Conservation (phyloP, 768 basidiomycete genomes). For the Chiua virens region DNA sequence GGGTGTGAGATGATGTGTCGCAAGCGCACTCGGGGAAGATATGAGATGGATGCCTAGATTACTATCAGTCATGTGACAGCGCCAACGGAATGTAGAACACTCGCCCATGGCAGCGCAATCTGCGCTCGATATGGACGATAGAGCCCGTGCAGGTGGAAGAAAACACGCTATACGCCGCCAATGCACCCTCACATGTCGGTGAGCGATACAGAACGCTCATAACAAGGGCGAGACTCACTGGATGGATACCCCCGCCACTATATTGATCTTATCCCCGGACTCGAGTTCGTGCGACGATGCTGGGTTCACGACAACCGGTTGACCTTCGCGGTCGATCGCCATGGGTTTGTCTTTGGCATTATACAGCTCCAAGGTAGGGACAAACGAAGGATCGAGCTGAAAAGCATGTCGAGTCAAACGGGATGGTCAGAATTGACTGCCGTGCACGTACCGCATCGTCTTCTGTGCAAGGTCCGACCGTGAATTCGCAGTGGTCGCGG, state of each 20-base stretch:
- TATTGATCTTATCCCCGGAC: constrained; percentile 52
- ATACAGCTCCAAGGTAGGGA: constrained; percentile 49
- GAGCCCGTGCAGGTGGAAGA: constrained; percentile 36
- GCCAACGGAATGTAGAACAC: constrained; percentile 20
- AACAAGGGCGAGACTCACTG: constrained; percentile 41
- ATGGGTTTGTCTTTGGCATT: constrained; percentile 51
- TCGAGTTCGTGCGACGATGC: constrained; percentile 42
- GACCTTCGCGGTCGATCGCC: constrained; percentile 39
- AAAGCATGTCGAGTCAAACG: background rate
- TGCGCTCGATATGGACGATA: constrained; percentile 37
- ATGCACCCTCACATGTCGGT: constrained; percentile 37
- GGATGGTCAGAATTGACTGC: background rate
- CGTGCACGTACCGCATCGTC: constrained; percentile 55
- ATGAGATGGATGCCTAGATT: constrained; percentile 53
- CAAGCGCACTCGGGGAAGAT: constrained; percentile 40
- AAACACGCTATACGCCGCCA: constrained; percentile 57
- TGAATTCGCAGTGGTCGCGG: constrained; percentile 55
- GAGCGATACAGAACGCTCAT: background rate
- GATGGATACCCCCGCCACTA: constrained; percentile 44
- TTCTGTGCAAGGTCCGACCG: constrained; percentile 49
- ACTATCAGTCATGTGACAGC: background rate
- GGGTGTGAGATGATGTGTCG: constrained; percentile 66
- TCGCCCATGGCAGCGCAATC: constrained; percentile 56
- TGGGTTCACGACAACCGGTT: constrained; percentile 35
- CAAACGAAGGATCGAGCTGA: constrained; percentile 49